phyloP scores from a whole-genome alignment of 306 rosid species.

The Argentina anserina region DNA sequence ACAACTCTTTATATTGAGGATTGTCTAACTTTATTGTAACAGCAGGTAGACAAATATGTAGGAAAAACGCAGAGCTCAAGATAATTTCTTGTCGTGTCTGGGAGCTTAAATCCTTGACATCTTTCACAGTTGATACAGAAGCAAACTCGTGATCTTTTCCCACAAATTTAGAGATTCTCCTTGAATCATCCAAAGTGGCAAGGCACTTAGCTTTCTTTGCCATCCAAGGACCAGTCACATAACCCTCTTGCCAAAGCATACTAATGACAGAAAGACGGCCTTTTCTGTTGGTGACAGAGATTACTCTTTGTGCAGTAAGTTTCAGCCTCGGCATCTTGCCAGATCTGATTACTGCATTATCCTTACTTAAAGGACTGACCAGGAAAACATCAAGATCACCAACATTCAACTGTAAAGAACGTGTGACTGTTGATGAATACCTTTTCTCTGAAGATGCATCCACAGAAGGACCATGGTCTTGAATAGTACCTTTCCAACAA shows the following conservation, averaged over 20 bases:
- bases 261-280: constrained; percentile 50
- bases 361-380: constrained; percentile 39
- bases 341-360: constrained; percentile 30
- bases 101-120: constrained; percentile 60
- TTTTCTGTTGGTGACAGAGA: constrained; percentile 49
- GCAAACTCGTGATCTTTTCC: constrained; percentile 69
- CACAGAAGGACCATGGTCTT: constrained; percentile 35
- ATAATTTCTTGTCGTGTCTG: constrained; percentile 79
- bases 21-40: constrained; percentile 42
- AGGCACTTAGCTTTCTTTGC: constrained; percentile 74
- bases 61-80: constrained; percentile 64
- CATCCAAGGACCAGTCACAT: constrained; percentile 89
- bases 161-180: constrained; percentile 48
- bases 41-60: constrained; percentile 46
- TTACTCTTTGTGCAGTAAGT: constrained; percentile 48
- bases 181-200: constrained; percentile 60
- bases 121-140: constrained; percentile 65
- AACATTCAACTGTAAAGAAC: constrained; percentile 57
- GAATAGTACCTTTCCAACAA: constrained; percentile 28
- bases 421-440: constrained; percentile 39
- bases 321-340: constrained; percentile 33
- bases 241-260: constrained; percentile 75
- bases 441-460: constrained; percentile 49
- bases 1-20: constrained; percentile 51
- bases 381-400: constrained; percentile 57